A percentile compares a stretch with the other conserved stretches of the same genome.
These are phyloP conservation scores for Melastoma malabathricum DNA, from an alignment of 345 rosid genomes.

Conservation along the genomic window DNA sequence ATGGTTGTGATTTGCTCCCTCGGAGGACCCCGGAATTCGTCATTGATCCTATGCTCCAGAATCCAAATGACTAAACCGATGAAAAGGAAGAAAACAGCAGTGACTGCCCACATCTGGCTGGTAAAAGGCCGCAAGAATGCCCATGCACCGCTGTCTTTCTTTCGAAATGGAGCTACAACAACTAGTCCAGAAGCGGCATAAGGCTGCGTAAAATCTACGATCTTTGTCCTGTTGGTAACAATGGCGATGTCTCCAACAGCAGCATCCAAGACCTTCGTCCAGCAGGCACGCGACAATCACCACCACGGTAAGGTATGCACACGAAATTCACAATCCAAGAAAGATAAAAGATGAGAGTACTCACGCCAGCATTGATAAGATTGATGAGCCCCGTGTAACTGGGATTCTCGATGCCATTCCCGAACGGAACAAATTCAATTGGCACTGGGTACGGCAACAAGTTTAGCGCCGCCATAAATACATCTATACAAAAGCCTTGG, in stretches of 20 bases:
- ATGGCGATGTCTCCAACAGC: conserved; percentile 86
- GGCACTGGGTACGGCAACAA: conserved; percentile 84
- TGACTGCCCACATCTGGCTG: conserved; percentile 61
- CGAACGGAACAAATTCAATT: conserved; percentile 51
- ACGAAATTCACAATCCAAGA: neutral
- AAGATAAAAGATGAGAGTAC: conserved; percentile 16
- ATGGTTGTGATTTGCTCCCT: conserved; percentile 56
- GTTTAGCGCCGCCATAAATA: conserved; percentile 64
- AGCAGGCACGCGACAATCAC: neutral
- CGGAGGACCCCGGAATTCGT: conserved; percentile 92
- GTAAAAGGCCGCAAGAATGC: conserved; percentile 76
- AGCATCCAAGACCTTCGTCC: conserved; percentile 58
- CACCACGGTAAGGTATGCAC: neutral
- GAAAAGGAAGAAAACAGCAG: conserved; percentile 47
- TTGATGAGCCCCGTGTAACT: conserved; percentile 66
- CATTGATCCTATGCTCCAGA: conserved; percentile 84
- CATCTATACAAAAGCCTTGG: conserved; percentile 90
- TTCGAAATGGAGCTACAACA: conserved; percentile 71
- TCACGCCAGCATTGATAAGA: conserved; percentile 63
- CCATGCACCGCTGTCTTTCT: conserved; percentile 79
- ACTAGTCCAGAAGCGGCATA: conserved; percentile 84
- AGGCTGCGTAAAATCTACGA: conserved; percentile 87
- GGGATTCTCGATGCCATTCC: conserved; percentile 63
- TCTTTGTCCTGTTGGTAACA: conserved; percentile 69
- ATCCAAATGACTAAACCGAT: conserved; percentile 85